Evolutionary conservation across 352 stramenopile genomes (phyloP), one percentile per base, ranked within the genome.

Genomic region (Phytopythium oedochilum): DNA sequence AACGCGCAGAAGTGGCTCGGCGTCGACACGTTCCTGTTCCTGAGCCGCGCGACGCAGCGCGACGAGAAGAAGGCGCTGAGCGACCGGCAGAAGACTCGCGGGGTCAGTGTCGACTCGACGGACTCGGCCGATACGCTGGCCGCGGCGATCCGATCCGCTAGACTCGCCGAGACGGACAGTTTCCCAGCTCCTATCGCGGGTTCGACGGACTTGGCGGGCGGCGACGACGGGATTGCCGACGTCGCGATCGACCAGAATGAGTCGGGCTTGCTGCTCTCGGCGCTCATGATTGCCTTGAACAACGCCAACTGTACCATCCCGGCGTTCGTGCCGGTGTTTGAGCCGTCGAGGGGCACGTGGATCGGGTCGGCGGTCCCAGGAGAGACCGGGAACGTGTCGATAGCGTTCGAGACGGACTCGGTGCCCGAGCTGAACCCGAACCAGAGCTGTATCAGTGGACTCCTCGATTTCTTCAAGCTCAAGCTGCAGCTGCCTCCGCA

Each of bases 231-330:
- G 0, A 62, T 86, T 44, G 57, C 64, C 1, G 69, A 86, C 43
- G 60, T 73, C 40, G 44, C 58, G 1, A 57, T 93, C 53, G 78
- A 91, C 47, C 59, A 78, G 47, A 85, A 91, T 53, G 83, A 92
- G 49, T 66, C 76, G 0, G 66, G 75, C 1, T 61, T 89, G 57
- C 34, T 94, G 48, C 58, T 94, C 9, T 92, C 81, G 17, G 76
- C 81, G 23, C 59, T 94, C 5, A 83, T 72, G 32, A 73, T 94
- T 49, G 84, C 84, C 18, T 53, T 94, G 36, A 79, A 75, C 49
- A 90, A 88, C 55, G 90, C 78, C 53, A 92, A 92, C 56, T 94
- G 84, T 55, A 90, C 84, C 20, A 73, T 94, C 17, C 84, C 84
- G 2, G 81, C 69, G 17, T 92, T 94, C 48, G 81, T 92, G 25